Percentiles rank a stretch among this genome's conserved stretches.
phyloP scores from a whole-genome alignment of 306 rosid genomes.

The Canavalia gladiata region DNA sequence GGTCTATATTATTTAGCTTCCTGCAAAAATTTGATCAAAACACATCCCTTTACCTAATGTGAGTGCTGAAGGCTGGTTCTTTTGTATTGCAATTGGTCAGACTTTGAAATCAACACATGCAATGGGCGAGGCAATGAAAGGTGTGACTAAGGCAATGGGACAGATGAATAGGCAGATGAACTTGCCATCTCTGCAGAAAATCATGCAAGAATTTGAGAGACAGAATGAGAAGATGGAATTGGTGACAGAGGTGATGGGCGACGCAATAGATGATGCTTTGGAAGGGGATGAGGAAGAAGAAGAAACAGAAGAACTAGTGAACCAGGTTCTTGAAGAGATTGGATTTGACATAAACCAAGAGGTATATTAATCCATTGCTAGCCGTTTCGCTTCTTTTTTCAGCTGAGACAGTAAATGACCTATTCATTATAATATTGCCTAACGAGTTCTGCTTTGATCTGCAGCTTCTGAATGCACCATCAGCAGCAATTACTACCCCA shows the following conservation, averaged over 20 bases:
- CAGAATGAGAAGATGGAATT: slow-evolving; percentile 96
- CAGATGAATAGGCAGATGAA: slow-evolving; percentile 98
- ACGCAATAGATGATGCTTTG: slow-evolving; percentile 95
- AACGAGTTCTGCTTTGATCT: slow-evolving; percentile 35
- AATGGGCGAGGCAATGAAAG: slow-evolving; percentile 99
- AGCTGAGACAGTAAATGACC: neutral
- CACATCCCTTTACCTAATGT: neutral
- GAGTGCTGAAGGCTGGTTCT: slow-evolving; percentile 13
- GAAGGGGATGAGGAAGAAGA: slow-evolving; percentile 99
- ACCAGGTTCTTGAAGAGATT: slow-evolving; percentile 95
- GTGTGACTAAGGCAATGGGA: slow-evolving; percentile 99
- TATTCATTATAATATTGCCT: slow-evolving; percentile 10
- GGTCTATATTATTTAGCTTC: slow-evolving; percentile 3
- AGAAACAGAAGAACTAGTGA: slow-evolving; percentile 90
- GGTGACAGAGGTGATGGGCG: slow-evolving; percentile 88
- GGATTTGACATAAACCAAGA: slow-evolving; percentile 87
- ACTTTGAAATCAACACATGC: slow-evolving; percentile 96
- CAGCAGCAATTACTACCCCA: slow-evolving; percentile 72
- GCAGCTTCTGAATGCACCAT: slow-evolving; percentile 84
- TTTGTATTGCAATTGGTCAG: slow-evolving; percentile 47
- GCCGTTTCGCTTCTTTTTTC: slow-evolving; percentile 16
- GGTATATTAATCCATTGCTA: slow-evolving; percentile 51
- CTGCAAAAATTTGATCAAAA: neutral
- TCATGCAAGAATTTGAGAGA: slow-evolving; percentile 94
- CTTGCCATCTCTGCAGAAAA: slow-evolving; percentile 90